Conservation (phyloP, 2,329 filamentous ascomycete species). For the Alternaria triticina region DNA sequence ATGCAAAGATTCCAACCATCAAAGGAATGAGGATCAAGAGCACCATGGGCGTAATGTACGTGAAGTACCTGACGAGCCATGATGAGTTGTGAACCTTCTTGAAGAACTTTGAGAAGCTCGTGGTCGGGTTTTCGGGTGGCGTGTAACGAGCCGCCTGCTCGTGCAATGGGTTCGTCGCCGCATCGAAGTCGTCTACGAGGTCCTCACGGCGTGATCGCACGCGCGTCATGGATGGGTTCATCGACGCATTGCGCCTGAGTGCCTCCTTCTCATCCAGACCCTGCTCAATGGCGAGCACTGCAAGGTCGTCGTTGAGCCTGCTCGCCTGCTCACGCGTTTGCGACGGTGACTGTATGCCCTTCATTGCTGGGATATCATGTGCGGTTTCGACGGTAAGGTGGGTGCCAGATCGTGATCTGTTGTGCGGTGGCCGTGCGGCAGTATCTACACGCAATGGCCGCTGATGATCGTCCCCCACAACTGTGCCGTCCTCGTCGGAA, state of each 20-base stretch:
- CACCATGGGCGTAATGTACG: conserved; percentile 72
- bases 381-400: conserved; percentile 59
- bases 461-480: conserved; percentile 44
- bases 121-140: conserved; percentile 67
- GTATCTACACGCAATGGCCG: conserved; percentile 23
- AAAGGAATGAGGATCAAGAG: conserved; percentile 71
- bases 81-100: conserved; percentile 70
- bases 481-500: conserved; percentile 49
- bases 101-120: conserved; percentile 67
- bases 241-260: conserved; percentile 42
- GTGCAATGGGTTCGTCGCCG: conserved; percentile 71
- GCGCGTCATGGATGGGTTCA: conserved; percentile 55
- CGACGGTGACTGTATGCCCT: conserved; percentile 57
- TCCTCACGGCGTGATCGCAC: conserved; percentile 62
- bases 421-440: conserved; percentile 12
- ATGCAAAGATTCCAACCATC: conserved; percentile 67
- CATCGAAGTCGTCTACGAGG: conserved; percentile 70
- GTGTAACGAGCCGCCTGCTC: conserved; percentile 70
- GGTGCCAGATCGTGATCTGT: conserved; percentile 44
- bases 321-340: conserved; percentile 65
- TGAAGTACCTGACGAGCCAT: conserved; percentile 71
- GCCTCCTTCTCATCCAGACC: conserved; percentile 58
- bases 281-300: conserved; percentile 69
- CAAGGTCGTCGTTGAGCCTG: conserved; percentile 70
- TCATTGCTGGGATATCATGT: conserved; percentile 37